These are phyloP conservation scores for Talaromyces ruber DNA, from an alignment of 495 filamentous ascomycete genomes.

Conservation along the genomic window DNA sequence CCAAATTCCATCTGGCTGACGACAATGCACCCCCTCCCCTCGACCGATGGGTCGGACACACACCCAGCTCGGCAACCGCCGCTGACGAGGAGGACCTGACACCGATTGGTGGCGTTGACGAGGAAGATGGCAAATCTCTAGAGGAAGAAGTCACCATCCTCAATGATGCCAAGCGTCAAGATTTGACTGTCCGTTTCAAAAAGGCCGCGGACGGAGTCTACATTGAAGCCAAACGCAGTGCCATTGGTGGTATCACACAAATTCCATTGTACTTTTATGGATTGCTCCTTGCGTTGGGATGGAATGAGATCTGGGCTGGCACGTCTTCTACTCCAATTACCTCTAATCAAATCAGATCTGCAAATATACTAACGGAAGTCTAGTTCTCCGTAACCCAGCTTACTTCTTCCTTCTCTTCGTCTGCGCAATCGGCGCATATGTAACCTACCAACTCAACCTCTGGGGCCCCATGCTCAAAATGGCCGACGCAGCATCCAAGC, in stretches of 20 bases:
- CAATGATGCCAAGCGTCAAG: slow-evolving; percentile 75
- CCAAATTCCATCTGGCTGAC: slow-evolving; percentile 65
- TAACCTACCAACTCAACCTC: slow-evolving; percentile 87
- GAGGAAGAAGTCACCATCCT: slow-evolving; percentile 96
- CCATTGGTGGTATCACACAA: slow-evolving; percentile 85
- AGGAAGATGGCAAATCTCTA: slow-evolving; percentile 84
- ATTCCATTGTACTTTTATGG: slow-evolving; percentile 93
- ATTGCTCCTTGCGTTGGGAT: slow-evolving; percentile 78
- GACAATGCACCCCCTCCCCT: slow-evolving; percentile 72
- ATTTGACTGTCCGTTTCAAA: slow-evolving; percentile 91
- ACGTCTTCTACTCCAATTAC: too few relatives aligned
- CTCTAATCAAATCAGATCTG: not conserved
- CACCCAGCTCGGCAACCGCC: slow-evolving; percentile 64
- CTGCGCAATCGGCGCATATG: slow-evolving; percentile 64
- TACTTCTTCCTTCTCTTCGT: slow-evolving; percentile 86
- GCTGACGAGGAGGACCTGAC: slow-evolving; percentile 84
- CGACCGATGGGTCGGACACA: slow-evolving; percentile 68
- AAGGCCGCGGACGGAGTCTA: slow-evolving; percentile 96
- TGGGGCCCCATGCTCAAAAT: slow-evolving; percentile 92
- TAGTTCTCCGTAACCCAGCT: slow-evolving; percentile 85
- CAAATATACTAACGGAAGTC: not conserved
- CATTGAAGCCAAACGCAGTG: slow-evolving; percentile 92
- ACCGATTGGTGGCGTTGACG: slow-evolving; percentile 84
- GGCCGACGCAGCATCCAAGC: slow-evolving; percentile 76
- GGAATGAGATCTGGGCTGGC: slow-evolving; percentile 95